Evolutionary conservation across 2,329 filamentous ascomycete species (phyloP).

Genomic region (Botrytis fabae): DNA sequence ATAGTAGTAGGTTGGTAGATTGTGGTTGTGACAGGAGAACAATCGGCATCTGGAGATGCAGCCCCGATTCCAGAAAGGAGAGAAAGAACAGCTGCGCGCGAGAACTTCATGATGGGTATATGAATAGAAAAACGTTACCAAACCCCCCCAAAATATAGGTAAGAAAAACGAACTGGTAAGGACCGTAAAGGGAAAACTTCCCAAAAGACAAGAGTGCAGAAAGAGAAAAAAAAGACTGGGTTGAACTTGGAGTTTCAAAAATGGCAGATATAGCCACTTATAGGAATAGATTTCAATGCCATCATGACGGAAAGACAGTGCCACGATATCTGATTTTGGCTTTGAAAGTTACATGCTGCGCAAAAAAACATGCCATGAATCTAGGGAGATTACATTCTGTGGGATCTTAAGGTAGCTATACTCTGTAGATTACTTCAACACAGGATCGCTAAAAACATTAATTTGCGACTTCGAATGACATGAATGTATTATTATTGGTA

Average conservation of each 20-base stretch:
- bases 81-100: slow-evolving; percentile 11
- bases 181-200: slow-evolving; percentile 14
- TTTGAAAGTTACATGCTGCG: not conserved
- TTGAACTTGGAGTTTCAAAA: not conserved
- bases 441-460: not conserved
- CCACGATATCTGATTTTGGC: slow-evolving; percentile 8
- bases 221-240: not conserved
- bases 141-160: not conserved
- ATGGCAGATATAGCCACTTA: slow-evolving; percentile 5
- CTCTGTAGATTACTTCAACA: not conserved
- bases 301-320: slow-evolving; percentile 6
- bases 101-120: slow-evolving; percentile 12
- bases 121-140: not conserved
- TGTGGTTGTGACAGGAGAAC: slow-evolving; percentile 18
- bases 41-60: slow-evolving; percentile 16
- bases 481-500: not conserved
- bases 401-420: slow-evolving; percentile 9
- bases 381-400: slow-evolving; percentile 9
- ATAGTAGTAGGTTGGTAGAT: slow-evolving; percentile 17
- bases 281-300: not conserved
- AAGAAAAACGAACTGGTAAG: slow-evolving; percentile 5
- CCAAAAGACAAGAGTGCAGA: not conserved
- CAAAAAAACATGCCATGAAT: not conserved
- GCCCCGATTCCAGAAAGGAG: slow-evolving; percentile 5
- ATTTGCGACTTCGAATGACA: not conserved